Evolutionary conservation across 2,329 filamentous ascomycete genomes (phyloP).

Genomic region (Colletotrichum limetticola): DNA sequence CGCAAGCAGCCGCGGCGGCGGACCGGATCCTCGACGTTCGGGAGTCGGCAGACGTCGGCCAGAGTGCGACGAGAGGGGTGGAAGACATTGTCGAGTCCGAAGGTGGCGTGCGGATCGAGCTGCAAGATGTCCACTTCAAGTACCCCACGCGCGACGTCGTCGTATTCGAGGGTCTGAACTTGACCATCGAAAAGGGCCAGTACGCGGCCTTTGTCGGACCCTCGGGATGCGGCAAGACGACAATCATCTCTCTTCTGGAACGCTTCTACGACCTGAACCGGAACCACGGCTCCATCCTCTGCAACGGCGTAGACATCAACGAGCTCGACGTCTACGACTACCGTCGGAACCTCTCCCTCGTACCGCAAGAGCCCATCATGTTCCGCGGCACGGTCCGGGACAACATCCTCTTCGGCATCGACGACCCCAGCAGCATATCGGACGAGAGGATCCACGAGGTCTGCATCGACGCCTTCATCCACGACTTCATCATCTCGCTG

Average conservation of each 20-base stretch:
- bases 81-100: conserved; percentile 38
- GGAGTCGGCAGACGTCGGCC: conserved; percentile 50
- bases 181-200: conserved; percentile 49
- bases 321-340: conserved; percentile 52
- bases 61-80: conserved; percentile 40
- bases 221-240: conserved; percentile 62
- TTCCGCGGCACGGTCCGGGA: conserved; percentile 61
- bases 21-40: conserved; percentile 69
- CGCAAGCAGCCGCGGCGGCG: conserved; percentile 67
- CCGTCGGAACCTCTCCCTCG: conserved; percentile 56
- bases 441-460: conserved; percentile 41
- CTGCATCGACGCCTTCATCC: conserved; percentile 59
- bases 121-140: conserved; percentile 38
- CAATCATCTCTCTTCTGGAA: conserved; percentile 63
- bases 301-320: conserved; percentile 47
- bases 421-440: conserved; percentile 46
- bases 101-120: conserved; percentile 35
- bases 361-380: conserved; percentile 62
- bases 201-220: conserved; percentile 58
- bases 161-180: conserved; percentile 39
- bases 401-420: conserved; percentile 57
- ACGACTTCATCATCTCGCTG: conserved; percentile 64
- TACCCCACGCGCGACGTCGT: conserved; percentile 38
- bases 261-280: conserved; percentile 63
- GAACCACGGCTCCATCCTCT: conserved; percentile 55